These are phyloP conservation scores for Leccinum aurantiacum DNA, from an alignment of 768 basidiomycete species.

Conservation along the genomic window DNA sequence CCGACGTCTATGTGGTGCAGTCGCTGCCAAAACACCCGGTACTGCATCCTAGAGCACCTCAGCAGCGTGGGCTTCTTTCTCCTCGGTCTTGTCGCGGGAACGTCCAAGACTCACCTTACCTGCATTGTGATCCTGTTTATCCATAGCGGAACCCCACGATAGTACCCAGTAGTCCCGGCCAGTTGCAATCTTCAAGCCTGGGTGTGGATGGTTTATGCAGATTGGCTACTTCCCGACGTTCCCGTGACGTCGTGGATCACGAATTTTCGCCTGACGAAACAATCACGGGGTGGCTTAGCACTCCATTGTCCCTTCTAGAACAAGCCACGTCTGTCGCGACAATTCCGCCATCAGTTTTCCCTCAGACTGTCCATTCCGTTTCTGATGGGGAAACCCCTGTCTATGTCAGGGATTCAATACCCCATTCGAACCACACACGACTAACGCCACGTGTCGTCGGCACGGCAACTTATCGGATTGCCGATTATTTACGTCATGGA, in stretches of 20 bases:
- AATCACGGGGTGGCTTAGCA: background rate
- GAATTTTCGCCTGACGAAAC: background rate
- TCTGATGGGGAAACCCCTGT: background rate
- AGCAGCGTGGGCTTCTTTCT: conserved; percentile 48
- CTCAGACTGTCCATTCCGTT: background rate
- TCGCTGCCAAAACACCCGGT: conserved; percentile 80
- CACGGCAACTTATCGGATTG: background rate
- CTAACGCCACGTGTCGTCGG: background rate
- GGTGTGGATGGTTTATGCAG: no score
- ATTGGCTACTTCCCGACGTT: no score
- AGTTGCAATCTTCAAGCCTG: no score
- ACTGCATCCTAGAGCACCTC: conserved; percentile 78
- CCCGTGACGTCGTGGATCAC: no score
- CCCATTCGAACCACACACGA: background rate
- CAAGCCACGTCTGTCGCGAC: background rate
- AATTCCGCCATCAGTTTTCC: background rate
- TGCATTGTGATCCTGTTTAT: no score
- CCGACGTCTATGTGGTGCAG: conserved; percentile 86
- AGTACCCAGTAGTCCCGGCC: no score
- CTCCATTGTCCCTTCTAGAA: background rate
- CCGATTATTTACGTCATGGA: background rate
- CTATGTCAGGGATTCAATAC: background rate
- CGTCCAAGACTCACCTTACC: no score
- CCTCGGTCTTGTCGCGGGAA: conserved; percentile 17
- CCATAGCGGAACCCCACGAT: no score